phyloP scores from a whole-genome alignment of 2,329 filamentous ascomycete genomes.

The Fusarium subtropicale region DNA sequence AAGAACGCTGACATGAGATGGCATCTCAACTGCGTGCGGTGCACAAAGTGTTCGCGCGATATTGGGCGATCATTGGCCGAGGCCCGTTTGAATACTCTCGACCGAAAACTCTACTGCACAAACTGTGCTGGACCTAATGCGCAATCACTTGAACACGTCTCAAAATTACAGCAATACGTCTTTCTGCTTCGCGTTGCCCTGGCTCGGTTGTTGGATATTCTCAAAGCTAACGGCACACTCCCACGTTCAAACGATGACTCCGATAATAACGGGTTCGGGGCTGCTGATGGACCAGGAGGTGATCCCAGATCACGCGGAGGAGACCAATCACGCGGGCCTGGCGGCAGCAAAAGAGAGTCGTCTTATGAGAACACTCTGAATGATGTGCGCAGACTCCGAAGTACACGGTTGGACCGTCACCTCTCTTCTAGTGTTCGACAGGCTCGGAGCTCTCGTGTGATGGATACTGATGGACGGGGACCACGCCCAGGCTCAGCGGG shows the following conservation, averaged over 20 bases:
- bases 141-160: conserved; percentile 76
- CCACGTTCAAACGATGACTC: conserved; percentile 80
- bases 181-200: conserved; percentile 93
- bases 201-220: conserved; percentile 86
- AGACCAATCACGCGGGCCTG: conserved; percentile 34
- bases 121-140: conserved; percentile 70
- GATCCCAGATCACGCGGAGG: conserved; percentile 60
- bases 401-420: conserved; percentile 93
- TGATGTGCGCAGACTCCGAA: conserved; percentile 90
- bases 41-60: conserved; percentile 73
- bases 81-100: conserved; percentile 75
- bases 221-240: conserved; percentile 84
- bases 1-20: conserved; percentile 80
- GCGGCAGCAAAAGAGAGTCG: conserved; percentile 66
- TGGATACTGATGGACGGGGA: conserved; percentile 72
- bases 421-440: conserved; percentile 93
- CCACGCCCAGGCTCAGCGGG: conserved; percentile 81
- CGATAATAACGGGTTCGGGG: conserved; percentile 53
- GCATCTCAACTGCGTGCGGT: conserved; percentile 86
- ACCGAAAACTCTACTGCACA: conserved; percentile 77
- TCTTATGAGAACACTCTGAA: conserved; percentile 96
- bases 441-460: conserved; percentile 88
- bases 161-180: conserved; percentile 92
- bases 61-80: conserved; percentile 75
- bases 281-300: conserved; percentile 61